Conservation (phyloP, 2,329 filamentous ascomycete species). For the Clarireedia homoeocarpa region DNA sequence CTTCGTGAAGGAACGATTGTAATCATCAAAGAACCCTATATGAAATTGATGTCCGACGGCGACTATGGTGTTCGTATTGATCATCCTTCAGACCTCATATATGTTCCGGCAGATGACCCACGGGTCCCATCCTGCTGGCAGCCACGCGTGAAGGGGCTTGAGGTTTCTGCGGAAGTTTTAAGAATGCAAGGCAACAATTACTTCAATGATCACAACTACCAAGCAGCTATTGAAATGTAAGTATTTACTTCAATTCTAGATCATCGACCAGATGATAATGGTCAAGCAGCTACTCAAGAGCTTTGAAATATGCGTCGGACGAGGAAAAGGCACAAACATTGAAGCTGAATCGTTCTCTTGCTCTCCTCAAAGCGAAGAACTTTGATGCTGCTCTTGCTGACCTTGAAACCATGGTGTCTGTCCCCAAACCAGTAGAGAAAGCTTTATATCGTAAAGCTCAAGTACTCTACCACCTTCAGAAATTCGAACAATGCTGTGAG, state of each 20-base stretch:
- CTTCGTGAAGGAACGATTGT: background rate
- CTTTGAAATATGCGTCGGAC: slow-evolving; percentile 16
- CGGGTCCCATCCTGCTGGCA: slow-evolving; percentile 3
- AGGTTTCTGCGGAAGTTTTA: slow-evolving; percentile 1
- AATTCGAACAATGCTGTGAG: slow-evolving; percentile 9
- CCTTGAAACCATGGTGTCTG: background rate
- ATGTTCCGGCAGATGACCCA: slow-evolving; percentile 1
- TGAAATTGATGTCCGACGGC: slow-evolving; percentile 35
- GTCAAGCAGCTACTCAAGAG: too few relatives aligned
- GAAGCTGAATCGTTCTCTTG: slow-evolving; percentile 32
- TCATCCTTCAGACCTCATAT: slow-evolving; percentile 25
- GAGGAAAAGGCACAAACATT: slow-evolving; percentile 21
- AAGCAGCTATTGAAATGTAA: slow-evolving; percentile 8
- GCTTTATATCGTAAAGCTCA: slow-evolving; percentile 7
- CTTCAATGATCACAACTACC: slow-evolving; percentile 2
- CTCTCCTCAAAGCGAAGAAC: slow-evolving; percentile 26
- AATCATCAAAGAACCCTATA: slow-evolving; percentile 46
- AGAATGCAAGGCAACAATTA: slow-evolving; percentile 10
- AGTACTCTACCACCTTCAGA: slow-evolving; percentile 8
- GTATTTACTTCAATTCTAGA: background rate
- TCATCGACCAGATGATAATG: background rate
- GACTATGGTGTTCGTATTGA: slow-evolving; percentile 34
- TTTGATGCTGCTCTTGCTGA: slow-evolving; percentile 32
- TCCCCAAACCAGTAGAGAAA: background rate
- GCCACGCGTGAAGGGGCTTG: background rate